Base-by-base conservation (phyloP, 345 rosid genomes). In the Aquilaria yunnanensis region DNA sequence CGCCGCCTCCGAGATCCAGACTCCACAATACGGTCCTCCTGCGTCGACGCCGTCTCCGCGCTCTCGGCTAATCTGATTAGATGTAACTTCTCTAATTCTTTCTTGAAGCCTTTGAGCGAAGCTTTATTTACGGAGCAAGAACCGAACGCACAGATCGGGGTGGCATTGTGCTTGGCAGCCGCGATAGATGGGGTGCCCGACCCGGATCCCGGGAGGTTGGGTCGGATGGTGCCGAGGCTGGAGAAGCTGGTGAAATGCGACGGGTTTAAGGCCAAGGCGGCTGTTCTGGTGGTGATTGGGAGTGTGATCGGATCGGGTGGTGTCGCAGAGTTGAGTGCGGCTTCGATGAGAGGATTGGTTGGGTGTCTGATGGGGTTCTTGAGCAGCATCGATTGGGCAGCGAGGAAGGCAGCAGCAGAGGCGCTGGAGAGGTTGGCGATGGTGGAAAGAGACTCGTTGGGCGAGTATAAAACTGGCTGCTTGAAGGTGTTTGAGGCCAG, bases 91-190 rank as follows among this genome's bases (percentile, higher is more conserved):
- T 69, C 73, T 5, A 65, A 75, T 10, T 78, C 90, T 1, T 83
- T 94, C 62, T 37, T 88, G 76, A 90, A 86, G 80, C 88, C 90
- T 3, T 67, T 91, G 56, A 67, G 84, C 47, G 96, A 90, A n/a
- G 76, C 90, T 51, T 83, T 88, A 30, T 93, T 88, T 75, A 90
- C 97, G 9, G 98, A 93, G 82, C 98, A 86, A 73, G 92, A 93
- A 37, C 14, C 61, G 60, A 82, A 79, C 47, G 83, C 96, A 7
- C 98, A 90, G 86, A 68, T 82, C 68, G 96, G 92, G 41, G 90
- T 89, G 14, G 98, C 92, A 1, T 71, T 88, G 71, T 88, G 98
- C 43, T 71, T 93, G 63, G 88, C 98, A 3, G 90, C 96, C 8
- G 90, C 97, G 46, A 80, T 93, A 10, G 92, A 85, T 16, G 74